Evolutionary conservation across 805 yeast species (phyloP), one percentile per base, ranked within the genome.

Genomic region (Candida dajiaensis): DNA sequence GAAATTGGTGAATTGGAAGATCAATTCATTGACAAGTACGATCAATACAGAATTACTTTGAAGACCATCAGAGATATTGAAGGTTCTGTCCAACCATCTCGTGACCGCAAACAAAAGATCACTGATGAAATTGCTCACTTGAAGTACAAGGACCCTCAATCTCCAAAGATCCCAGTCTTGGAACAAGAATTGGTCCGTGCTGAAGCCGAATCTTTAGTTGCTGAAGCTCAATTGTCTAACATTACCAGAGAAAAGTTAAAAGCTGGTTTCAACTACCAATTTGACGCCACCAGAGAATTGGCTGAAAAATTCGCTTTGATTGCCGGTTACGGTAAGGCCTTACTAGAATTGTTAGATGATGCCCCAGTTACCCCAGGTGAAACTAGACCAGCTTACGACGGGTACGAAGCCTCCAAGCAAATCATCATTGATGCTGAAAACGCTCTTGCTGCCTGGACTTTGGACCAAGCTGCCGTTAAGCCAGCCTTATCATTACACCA

Each of bases 141-240:
- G 72, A 94, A 94, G 76, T 94, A 94, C 79, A 92, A 92, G 79
- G 98, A 92, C 71, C 98, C 99, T 54, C 89, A 86, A 73, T 89
- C 97, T 46, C 95, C 97, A 68, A 92, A 92, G 78, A 86, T 92
- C 57, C 83, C 87, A 55, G 92, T 90, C 46, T 81, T 92, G 69
- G 99, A 92, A 78, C 98, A 94, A 76, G 98, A 94, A 74, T 80
- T 94, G 67, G 98, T 94, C 57, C 84, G 99, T 72, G 97, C 98
- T 44, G 99, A 92, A 77, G 98, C 98, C 56, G 98, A 94, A 75
- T 89, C 97, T 43, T 81, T 92, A 61, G 99, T 92, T 62, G 99
- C 99, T 50, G 99, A 92, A 77, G 98, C 98, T 50, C 99, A 92
- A 77, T 81, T 92, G 67, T 88, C 97, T 53, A 92, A 92, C 76